A percentile compares a stretch with the other conserved stretches of the same genome.
phyloP scores from a whole-genome alignment of 495 filamentous ascomycete genomes.

The Penicillium soppii region DNA sequence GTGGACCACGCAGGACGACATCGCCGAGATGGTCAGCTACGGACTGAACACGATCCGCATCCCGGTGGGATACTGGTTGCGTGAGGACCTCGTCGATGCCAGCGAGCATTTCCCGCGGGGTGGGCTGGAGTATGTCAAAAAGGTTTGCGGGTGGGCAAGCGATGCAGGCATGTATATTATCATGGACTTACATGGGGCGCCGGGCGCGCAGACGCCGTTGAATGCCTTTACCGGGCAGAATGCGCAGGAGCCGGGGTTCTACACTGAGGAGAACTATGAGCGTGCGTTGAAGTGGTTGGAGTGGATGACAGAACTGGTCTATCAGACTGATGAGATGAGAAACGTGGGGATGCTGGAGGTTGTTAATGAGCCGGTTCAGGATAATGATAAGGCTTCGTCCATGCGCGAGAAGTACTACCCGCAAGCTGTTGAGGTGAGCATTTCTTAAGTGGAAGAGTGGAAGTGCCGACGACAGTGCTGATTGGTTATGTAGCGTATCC shows the following conservation, averaged over 20 bases:
- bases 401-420: constrained; percentile 48
- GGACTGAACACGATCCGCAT: constrained; percentile 64
- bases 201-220: constrained; percentile 51
- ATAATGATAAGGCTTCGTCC: constrained; percentile 23
- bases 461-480: background rate
- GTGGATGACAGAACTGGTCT: constrained; percentile 57
- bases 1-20: constrained; percentile 58
- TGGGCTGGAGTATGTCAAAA: constrained; percentile 52
- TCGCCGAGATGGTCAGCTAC: constrained; percentile 49
- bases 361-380: constrained; percentile 58
- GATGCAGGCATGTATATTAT: constrained; percentile 61
- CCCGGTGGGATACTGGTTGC: constrained; percentile 64
- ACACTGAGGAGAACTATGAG: constrained; percentile 53
- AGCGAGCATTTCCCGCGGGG: constrained; percentile 60
- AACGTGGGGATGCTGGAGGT: constrained; percentile 62
- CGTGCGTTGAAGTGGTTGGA: constrained; percentile 57
- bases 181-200: constrained; percentile 63
- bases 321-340: constrained; percentile 48
- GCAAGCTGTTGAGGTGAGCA: constrained; percentile 37
- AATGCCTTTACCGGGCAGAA: constrained; percentile 58
- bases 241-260: constrained; percentile 51
- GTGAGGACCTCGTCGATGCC: constrained; percentile 55
- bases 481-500: constrained; percentile 38
- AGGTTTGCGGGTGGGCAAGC: constrained; percentile 54
- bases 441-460: background rate